These are phyloP conservation scores for Sporormia fimetaria DNA, from an alignment of 495 filamentous ascomycete species.

Conservation along the genomic window DNA sequence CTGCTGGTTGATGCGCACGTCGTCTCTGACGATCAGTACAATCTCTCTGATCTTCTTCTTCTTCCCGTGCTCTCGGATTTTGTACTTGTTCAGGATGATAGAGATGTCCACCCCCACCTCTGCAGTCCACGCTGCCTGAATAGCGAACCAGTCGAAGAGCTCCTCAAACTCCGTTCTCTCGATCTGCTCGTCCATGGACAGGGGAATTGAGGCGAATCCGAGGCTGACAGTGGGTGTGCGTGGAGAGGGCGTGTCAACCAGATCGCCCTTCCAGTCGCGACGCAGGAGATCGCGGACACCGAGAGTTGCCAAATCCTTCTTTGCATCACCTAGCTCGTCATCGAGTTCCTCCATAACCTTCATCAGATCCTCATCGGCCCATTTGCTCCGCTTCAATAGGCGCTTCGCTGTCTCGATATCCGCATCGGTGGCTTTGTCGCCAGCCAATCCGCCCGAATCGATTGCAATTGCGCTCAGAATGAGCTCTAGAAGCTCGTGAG, in stretches of 20 bases:
- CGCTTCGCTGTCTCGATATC: conserved; percentile 16
- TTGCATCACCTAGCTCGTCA: conserved; percentile 20
- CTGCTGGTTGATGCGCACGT: conserved; percentile 22
- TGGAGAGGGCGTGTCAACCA: conserved; percentile 25
- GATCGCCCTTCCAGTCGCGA: conserved; percentile 24
- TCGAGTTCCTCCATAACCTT: conserved; percentile 25
- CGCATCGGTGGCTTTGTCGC: conserved; percentile 9
- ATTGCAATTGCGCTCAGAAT: conserved; percentile 27
- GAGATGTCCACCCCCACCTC: conserved; percentile 21
- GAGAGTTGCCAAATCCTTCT: conserved; percentile 22
- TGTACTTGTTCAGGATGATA: conserved; percentile 23
- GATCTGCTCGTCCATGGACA: conserved; percentile 26
- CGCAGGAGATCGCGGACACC: conserved; percentile 23
- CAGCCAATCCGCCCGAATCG: conserved; percentile 20
- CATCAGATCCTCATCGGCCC: conserved; percentile 9
- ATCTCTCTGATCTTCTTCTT: conserved; percentile 27
- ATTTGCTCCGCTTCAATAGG: conserved; percentile 20
- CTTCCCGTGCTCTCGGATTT: conserved; percentile 14
- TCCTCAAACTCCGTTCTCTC: conserved; percentile 22
- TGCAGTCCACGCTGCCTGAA: conserved; percentile 27
- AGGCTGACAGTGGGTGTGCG: conserved; percentile 22
- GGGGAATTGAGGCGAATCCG: conserved; percentile 25
- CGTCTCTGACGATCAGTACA: conserved; percentile 22
- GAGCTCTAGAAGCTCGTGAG: conserved; percentile 26
- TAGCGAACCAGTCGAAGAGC: conserved; percentile 27